Evolutionary conservation across 2,329 filamentous ascomycete genomes (phyloP).

Genomic region (Aspergillus fumigatiaffinis): DNA sequence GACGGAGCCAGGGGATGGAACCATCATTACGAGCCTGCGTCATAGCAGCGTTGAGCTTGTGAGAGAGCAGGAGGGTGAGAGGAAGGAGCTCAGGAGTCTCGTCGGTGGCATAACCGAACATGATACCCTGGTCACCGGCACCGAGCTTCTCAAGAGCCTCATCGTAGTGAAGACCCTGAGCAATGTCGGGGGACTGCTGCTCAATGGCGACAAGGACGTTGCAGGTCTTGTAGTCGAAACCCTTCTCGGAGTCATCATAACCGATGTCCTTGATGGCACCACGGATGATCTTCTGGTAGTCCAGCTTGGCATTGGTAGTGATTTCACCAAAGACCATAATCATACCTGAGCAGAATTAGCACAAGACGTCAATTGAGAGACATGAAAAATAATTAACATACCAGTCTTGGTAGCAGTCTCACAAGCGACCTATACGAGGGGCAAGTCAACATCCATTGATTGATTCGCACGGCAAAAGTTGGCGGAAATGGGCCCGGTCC

Average conservation of each 20-base stretch:
- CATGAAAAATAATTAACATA: conserved; percentile 34
- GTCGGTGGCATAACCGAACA: conserved; percentile 99
- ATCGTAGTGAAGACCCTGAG: conserved; percentile 97
- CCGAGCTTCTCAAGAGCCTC: conserved; percentile 95
- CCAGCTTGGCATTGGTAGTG: conserved; percentile 88
- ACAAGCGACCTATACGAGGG: conserved; percentile 66
- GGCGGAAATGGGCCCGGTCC: conserved; percentile 6
- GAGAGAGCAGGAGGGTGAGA: conserved; percentile 86
- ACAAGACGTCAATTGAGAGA: conserved; percentile 11
- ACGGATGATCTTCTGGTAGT: conserved; percentile 98
- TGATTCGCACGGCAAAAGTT: conserved; percentile 2
- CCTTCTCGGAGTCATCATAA: conserved; percentile 95
- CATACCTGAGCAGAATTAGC: conserved; percentile 53
- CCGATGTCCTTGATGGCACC: conserved; percentile 96
- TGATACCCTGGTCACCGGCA: conserved; percentile 99
- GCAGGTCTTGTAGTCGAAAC: conserved; percentile 99
- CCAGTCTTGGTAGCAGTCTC: conserved; percentile 99
- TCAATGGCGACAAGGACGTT: conserved; percentile 98
- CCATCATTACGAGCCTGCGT: conserved; percentile 82
- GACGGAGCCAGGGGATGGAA: conserved; percentile 85
- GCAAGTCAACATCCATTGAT: conserved; percentile 8
- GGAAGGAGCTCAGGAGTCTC: conserved; percentile 97
- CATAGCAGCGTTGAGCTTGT: conserved; percentile 97
- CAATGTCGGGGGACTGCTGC: conserved; percentile 98
- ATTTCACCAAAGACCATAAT: conserved; percentile 99